Conservation (phyloP, 1,284 basidiomycete species). For the Grifola frondosa region DNA sequence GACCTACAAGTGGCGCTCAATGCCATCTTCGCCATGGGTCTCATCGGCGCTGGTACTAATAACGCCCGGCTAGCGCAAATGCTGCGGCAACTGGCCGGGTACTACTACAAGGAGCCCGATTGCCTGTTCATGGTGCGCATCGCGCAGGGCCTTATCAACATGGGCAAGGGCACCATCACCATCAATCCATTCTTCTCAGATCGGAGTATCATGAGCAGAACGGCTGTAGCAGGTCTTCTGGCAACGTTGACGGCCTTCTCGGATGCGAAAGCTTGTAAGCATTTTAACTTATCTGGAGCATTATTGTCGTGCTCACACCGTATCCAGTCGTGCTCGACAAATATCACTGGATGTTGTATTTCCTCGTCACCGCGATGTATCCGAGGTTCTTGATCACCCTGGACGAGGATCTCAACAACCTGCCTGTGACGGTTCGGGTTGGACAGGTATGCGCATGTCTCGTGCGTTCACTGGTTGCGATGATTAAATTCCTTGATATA, state of each 20-base stretch:
- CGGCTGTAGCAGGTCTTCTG: constrained; percentile 90
- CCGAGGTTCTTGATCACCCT: constrained; percentile 98
- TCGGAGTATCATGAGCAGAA: constrained; percentile 85
- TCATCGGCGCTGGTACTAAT: constrained; percentile 97
- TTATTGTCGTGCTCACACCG: neutral
- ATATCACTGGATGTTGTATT: constrained; percentile 99
- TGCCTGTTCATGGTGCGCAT: constrained; percentile 97
- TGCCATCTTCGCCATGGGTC: constrained; percentile 98
- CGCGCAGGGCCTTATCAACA: constrained; percentile 94
- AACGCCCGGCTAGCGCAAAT: constrained; percentile 98
- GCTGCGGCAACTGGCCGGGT: constrained; percentile 93
- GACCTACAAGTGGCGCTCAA: constrained; percentile 96
- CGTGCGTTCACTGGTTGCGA: neutral
- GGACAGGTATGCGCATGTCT: constrained; percentile 64
- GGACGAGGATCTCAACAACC: constrained; percentile 83
- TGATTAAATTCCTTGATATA: constrained; percentile 28
- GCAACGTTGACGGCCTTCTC: constrained; percentile 91
- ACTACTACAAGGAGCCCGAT: constrained; percentile 97
- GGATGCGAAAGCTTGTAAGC: constrained; percentile 89
- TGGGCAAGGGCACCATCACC: constrained; percentile 99
- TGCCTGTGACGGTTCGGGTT: constrained; percentile 92
- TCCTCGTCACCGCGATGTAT: constrained; percentile 94
- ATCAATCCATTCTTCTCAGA: constrained; percentile 98
- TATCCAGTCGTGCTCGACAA: constrained; percentile 84
- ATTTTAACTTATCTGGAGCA: neutral